A percentile compares a stretch with the other conserved stretches of the same genome.
These are phyloP conservation scores for Diaporthe sp. DNA, from an alignment of 2,329 filamentous ascomycete genomes.

Conservation along the genomic window DNA sequence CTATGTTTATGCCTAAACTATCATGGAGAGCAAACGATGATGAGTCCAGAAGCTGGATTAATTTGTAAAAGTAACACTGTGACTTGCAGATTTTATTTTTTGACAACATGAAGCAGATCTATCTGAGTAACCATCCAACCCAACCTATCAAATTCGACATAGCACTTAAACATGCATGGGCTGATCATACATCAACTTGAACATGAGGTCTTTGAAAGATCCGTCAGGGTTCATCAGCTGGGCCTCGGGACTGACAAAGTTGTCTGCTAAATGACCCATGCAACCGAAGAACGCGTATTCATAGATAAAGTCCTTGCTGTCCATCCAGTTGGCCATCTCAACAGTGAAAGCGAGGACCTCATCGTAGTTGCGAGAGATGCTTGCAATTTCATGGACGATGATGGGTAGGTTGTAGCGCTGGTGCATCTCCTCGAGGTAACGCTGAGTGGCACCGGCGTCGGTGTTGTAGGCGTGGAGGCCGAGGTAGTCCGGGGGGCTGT, in stretches of 20 bases:
- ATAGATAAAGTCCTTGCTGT: constrained; percentile 55
- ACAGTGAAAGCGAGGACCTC: constrained; percentile 56
- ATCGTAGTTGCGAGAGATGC: constrained; percentile 52
- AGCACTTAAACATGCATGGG: constrained; percentile 4
- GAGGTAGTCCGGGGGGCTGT: constrained; percentile 55
- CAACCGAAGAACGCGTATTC: constrained; percentile 62
- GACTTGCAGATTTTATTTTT: background rate
- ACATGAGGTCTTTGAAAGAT: constrained; percentile 52
- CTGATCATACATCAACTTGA: constrained; percentile 28
- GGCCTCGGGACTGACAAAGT: constrained; percentile 61
- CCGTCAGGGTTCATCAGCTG: constrained; percentile 61
- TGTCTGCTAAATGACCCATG: constrained; percentile 57
- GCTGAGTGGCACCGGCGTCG: constrained; percentile 51
- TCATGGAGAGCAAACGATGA: background rate
- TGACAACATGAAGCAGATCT: background rate
- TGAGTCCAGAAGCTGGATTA: background rate
- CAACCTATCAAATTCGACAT: too few relatives aligned
- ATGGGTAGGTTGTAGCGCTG: constrained; percentile 52
- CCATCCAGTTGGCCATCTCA: constrained; percentile 58
- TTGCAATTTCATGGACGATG: constrained; percentile 58
- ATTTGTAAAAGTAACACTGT: too few relatives aligned
- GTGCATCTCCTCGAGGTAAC: constrained; percentile 53
- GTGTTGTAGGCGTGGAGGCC: constrained; percentile 60
- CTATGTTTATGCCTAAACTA: too few relatives aligned
- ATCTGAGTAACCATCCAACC: background rate